These are phyloP conservation scores for Glebionis coronaria DNA, from an alignment of 129 eudicot species.

Conservation along the genomic window DNA sequence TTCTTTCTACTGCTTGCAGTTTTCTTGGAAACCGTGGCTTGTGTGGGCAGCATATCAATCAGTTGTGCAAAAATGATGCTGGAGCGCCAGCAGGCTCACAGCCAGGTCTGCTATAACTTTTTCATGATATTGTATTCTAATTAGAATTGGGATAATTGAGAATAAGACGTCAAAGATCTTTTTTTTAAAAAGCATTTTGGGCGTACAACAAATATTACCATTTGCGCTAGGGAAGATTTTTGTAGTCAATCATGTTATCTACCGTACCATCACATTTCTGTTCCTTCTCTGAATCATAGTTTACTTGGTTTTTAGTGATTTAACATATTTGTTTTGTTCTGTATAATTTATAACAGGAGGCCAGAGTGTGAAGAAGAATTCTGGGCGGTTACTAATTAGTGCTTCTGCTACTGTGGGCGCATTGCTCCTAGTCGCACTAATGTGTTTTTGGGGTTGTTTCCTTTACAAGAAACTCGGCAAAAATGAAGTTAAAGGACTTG, in stretches of 20 bases:
- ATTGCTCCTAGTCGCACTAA: constrained; percentile 90
- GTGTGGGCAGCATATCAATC: constrained; percentile 74
- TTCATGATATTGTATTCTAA: constrained; percentile 7
- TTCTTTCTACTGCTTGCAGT: constrained; percentile 39
- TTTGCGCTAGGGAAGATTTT: too few species aligned
- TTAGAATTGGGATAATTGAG: background rate
- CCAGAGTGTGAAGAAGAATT: constrained; percentile 66
- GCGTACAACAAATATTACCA: too few species aligned
- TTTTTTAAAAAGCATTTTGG: too few species aligned
- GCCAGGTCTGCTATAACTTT: constrained; percentile 42
- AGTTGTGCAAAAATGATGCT: constrained; percentile 51
- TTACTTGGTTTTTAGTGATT: background rate
- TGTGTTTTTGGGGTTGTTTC: constrained; percentile 99
- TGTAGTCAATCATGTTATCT: too few species aligned
- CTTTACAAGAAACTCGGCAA: constrained; percentile 93
- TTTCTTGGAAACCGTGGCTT: constrained; percentile 85
- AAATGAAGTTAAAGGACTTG: constrained; percentile 67
- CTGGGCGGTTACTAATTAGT: constrained; percentile 88
- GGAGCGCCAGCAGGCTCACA: constrained; percentile 54
- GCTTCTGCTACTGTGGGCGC: constrained; percentile 97
- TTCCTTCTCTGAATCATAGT: too few species aligned
- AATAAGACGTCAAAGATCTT: too few species aligned
- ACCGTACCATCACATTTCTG: too few species aligned
- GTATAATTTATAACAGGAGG: constrained; percentile 38
- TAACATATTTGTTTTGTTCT: constrained; percentile 6